These are phyloP conservation scores for Scheffersomyces titani DNA, from an alignment of 1,139 yeast genomes.

Conservation along the genomic window DNA sequence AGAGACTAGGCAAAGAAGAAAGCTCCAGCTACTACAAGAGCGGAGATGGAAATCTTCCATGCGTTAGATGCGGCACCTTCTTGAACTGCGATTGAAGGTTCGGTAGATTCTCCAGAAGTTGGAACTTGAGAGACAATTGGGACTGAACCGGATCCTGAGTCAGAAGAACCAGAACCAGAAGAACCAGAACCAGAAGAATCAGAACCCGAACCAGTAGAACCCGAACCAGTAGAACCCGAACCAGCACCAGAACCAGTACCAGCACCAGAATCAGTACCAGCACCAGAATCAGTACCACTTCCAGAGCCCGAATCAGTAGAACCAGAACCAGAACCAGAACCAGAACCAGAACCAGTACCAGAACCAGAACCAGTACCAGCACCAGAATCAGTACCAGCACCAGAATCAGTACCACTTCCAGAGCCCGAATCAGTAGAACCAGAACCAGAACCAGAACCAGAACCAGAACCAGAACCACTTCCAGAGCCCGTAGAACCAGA, in stretches of 20 bases:
- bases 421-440: conserved; percentile 8
- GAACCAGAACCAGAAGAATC: too few relatives aligned
- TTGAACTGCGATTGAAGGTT: neutral
- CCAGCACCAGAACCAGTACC: conserved; percentile 9
- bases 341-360: neutral
- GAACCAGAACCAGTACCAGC: conserved; percentile 8
- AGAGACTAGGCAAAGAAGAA: neutral
- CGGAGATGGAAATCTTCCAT: neutral
- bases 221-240: conserved; percentile 7
- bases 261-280: conserved; percentile 1
- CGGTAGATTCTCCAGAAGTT: neutral
- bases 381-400: conserved; percentile 2
- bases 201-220: conserved; percentile 9
- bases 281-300: neutral
- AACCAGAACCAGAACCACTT: neutral
- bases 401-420: neutral
- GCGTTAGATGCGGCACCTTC: neutral
- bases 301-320: conserved; percentile 7
- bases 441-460: neutral
- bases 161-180: too few relatives aligned
- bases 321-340: conserved; percentile 4
- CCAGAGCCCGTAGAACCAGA: too few relatives aligned
- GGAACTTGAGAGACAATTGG: neutral
- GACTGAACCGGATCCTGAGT: neutral
- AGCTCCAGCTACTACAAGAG: neutral